Conservation (phyloP, 306 rosid genomes). For the Prunus dulcis region DNA sequence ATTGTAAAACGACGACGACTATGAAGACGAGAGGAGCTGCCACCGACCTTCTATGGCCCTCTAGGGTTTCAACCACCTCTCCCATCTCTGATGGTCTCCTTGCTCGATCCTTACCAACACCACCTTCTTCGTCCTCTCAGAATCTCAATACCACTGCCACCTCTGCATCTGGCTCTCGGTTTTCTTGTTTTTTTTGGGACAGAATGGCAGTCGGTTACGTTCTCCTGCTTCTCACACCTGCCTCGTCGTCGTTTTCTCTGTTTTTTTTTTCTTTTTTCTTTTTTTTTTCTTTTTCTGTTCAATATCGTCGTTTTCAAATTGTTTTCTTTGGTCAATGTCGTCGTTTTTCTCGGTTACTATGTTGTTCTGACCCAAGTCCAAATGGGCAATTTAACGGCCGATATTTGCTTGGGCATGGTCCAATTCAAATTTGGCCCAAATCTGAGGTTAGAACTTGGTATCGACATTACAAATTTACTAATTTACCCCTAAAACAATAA, state of each 20-base stretch:
- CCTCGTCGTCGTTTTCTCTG: no score
- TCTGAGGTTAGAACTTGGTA: no score
- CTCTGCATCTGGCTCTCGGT: neutral
- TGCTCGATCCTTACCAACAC: neutral
- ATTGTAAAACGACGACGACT: constrained; percentile 53
- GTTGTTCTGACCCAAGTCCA: no score
- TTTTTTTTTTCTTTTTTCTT: rapidly evolving
- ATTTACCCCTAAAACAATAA: neutral
- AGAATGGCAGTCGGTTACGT: no score
- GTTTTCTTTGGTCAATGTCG: no score
- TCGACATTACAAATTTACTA: neutral
- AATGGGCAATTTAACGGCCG: no score
- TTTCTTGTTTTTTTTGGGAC: no score
- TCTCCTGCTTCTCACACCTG: no score
- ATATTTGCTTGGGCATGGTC: no score
- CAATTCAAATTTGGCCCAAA: no score
- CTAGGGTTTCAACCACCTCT: constrained; percentile 32
- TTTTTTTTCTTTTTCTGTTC: rapidly evolving
- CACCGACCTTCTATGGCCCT: constrained; percentile 38
- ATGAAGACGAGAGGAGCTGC: constrained; percentile 64
- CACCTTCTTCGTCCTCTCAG: neutral
- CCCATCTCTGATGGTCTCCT: constrained; percentile 15
- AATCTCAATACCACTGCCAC: neutral
- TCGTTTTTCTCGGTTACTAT: no score
- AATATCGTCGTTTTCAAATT: no score